phyloP scores from a whole-genome alignment of 1,139 yeast genomes.

The Arxiozyma slooffiae region DNA sequence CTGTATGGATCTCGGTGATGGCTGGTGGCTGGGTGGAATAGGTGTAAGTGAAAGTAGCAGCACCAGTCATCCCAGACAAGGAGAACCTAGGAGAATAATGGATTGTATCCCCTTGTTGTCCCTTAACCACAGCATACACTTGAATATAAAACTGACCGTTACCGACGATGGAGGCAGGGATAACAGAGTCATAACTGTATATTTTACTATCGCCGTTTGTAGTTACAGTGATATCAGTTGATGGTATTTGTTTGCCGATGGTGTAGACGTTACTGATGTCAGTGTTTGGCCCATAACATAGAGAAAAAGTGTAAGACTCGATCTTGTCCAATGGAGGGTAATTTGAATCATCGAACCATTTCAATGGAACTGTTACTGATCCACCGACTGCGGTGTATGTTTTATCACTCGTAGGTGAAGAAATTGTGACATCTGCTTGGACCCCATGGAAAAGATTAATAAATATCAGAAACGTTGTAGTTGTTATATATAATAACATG shows the following conservation, averaged over 20 bases:
- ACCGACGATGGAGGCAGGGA: slow-evolving; percentile 40
- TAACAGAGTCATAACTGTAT: slow-evolving; percentile 35
- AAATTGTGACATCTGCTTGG: slow-evolving; percentile 43
- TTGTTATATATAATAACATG: neutral
- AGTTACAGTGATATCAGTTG: slow-evolving; percentile 20
- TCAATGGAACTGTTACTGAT: slow-evolving; percentile 38
- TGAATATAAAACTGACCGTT: slow-evolving; percentile 67
- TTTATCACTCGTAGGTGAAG: slow-evolving; percentile 43
- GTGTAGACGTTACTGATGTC: slow-evolving; percentile 38
- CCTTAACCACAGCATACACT: slow-evolving; percentile 38
- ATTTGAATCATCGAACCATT: slow-evolving; percentile 53
- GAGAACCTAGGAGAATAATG: slow-evolving; percentile 63
- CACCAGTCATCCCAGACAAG: slow-evolving; percentile 63
- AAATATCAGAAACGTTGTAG: neutral
- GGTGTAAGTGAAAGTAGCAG: slow-evolving; percentile 23
- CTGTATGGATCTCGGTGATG: slow-evolving; percentile 35
- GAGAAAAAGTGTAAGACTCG: slow-evolving; percentile 40
- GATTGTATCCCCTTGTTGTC: slow-evolving; percentile 41
- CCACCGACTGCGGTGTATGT: slow-evolving; percentile 44
- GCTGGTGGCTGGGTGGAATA: slow-evolving; percentile 27
- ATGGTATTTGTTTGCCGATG: slow-evolving; percentile 25
- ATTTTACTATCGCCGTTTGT: slow-evolving; percentile 4
- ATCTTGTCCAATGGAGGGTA: slow-evolving; percentile 41
- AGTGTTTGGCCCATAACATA: slow-evolving; percentile 60
- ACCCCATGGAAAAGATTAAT: slow-evolving; percentile 6